phyloP scores from a whole-genome alignment of 1,139 yeast genomes.

The Hansenula sp. region DNA sequence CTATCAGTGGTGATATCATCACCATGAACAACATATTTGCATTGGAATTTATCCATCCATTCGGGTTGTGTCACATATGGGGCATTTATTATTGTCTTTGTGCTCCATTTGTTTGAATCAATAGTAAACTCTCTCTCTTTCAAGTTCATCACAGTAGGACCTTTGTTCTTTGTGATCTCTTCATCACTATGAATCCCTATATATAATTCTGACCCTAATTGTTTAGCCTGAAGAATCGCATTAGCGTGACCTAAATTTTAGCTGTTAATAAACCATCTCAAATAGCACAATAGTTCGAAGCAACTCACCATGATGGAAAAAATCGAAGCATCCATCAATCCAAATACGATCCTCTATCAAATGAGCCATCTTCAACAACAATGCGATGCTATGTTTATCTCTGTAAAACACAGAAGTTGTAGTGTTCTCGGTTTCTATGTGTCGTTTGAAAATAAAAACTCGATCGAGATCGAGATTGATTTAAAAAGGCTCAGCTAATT shows the following conservation, averaged over 20 bases:
- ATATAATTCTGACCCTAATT: conserved; percentile 64
- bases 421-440: no score
- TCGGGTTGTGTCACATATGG: conserved; percentile 94
- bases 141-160: conserved; percentile 88
- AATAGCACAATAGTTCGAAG: background rate
- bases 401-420: no score
- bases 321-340: conserved; percentile 98
- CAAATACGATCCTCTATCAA: conserved; percentile 44
- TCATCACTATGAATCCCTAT: conserved; percentile 94
- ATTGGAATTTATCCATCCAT: conserved; percentile 69
- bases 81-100: conserved; percentile 68
- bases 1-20: conserved; percentile 98
- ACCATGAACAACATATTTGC: conserved; percentile 92
- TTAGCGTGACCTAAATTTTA: conserved; percentile 74
- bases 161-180: conserved; percentile 78
- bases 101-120: conserved; percentile 87
- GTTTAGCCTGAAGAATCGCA: conserved; percentile 90
- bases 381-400: no score
- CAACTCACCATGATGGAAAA: conserved; percentile 85
- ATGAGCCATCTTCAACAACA: background rate
- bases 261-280: conserved; percentile 10
- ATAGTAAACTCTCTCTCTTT: conserved; percentile 81
- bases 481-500: no score
- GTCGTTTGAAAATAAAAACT: background rate
- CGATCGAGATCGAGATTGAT: background rate